Conservation (phyloP, 257 asterid genomes). For the Penstemon barbatus region DNA sequence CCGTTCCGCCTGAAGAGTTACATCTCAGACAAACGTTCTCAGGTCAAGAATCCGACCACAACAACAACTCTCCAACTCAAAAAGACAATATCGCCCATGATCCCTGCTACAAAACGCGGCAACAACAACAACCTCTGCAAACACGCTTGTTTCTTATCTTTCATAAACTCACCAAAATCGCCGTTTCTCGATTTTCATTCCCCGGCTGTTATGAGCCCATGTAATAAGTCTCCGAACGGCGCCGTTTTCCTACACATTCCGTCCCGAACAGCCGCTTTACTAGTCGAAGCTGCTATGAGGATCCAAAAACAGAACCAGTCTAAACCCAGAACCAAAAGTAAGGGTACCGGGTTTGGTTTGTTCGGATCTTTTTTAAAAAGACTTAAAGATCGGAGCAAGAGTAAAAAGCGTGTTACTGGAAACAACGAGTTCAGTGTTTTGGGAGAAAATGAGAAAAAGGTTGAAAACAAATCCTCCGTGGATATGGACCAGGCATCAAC, state of each 20-base stretch:
- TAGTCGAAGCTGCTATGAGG: conserved; percentile 82
- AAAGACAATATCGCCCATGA: conserved; percentile 30
- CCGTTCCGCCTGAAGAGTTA: conserved; percentile 64
- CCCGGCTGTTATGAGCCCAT: conserved; percentile 51
- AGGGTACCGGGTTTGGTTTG: conserved; percentile 47
- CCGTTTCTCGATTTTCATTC: conserved; percentile 52
- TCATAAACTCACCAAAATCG: conserved; percentile 58
- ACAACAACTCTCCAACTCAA: conserved; percentile 34
- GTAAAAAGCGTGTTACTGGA: conserved; percentile 38
- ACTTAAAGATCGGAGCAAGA: conserved; percentile 58
- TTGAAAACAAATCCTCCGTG: conserved; percentile 20
- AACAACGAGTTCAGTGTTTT: conserved; percentile 10
- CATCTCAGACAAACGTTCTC: conserved; percentile 50
- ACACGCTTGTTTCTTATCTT: conserved; percentile 63
- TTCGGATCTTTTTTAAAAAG: conserved; percentile 60
- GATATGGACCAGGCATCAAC: conserved; percentile 47
- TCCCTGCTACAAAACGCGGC: conserved; percentile 14
- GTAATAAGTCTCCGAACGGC: conserved; percentile 39
- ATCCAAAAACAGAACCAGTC: conserved; percentile 60
- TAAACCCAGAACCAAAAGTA: conserved; percentile 38
- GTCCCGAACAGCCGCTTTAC: conserved; percentile 59
- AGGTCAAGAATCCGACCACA: conserved; percentile 34
- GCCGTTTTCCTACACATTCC: conserved; percentile 65
- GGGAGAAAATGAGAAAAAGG: conserved; percentile 5
- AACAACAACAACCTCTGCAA: conserved; percentile 36